Conservation (phyloP, 306 rosid genomes). For the Trichosanthes truncata region DNA sequence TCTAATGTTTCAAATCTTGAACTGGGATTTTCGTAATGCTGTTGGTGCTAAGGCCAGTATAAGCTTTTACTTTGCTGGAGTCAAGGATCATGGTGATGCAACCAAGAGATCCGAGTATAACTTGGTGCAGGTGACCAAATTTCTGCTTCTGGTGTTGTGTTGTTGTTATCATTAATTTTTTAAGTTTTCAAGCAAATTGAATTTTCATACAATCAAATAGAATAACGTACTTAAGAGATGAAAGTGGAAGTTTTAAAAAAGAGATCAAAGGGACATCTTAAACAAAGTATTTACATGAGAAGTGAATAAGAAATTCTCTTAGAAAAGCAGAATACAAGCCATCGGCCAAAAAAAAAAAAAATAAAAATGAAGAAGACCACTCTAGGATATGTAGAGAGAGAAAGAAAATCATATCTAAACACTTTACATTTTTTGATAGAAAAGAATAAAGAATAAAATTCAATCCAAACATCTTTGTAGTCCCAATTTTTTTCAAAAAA, state of each 20-base stretch:
- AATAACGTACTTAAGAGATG: background rate
- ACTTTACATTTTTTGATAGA: background rate
- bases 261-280: background rate
- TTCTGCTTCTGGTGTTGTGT: background rate
- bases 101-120: slow-evolving; percentile 60
- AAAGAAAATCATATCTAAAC: background rate
- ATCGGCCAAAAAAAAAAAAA: background rate
- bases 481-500: background rate
- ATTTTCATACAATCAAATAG: background rate
- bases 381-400: background rate
- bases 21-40: slow-evolving; percentile 68
- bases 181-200: background rate
- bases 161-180: background rate
- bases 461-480: background rate
- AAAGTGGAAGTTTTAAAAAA: background rate
- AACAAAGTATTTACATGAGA: background rate
- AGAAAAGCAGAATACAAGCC: background rate
- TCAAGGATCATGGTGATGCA: slow-evolving; percentile 55
- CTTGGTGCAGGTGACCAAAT: slow-evolving; percentile 64
- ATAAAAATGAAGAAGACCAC: background rate
- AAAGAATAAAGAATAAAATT: background rate
- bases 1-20: slow-evolving; percentile 92
- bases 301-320: background rate
- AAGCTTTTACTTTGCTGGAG: slow-evolving; percentile 49
- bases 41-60: slow-evolving; percentile 31